Percentiles rank a stretch among this genome's conserved stretches.
Evolutionary conservation across 2,329 filamentous ascomycete species (phyloP).

Genomic region (Plenodomus tracheiphilus): DNA sequence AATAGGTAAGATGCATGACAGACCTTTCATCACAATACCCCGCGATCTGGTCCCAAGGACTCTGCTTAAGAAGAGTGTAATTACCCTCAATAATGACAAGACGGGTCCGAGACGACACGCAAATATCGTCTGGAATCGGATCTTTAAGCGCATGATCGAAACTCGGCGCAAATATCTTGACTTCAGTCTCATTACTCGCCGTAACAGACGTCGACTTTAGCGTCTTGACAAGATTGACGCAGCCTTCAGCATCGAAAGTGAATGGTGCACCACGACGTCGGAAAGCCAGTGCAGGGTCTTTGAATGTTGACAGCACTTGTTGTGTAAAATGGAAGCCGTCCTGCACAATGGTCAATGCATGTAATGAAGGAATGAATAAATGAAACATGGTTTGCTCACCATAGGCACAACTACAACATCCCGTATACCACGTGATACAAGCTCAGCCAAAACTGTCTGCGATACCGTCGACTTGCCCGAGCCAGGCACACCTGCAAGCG

Average conservation of each 20-base stretch:
- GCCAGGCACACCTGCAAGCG: conserved; percentile 32
- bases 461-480: conserved; percentile 34
- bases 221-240: conserved; percentile 18
- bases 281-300: conserved; percentile 24
- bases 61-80: conserved; percentile 28
- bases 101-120: conserved; percentile 24
- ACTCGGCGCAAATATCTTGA: conserved; percentile 20
- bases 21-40: conserved; percentile 22
- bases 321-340: conserved; percentile 33
- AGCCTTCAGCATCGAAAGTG: conserved; percentile 28
- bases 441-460: conserved; percentile 22
- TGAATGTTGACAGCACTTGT: conserved; percentile 18
- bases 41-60: conserved; percentile 22
- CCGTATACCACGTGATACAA: conserved; percentile 16
- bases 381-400: conserved; percentile 12
- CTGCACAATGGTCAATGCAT: conserved; percentile 5
- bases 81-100: conserved; percentile 32
- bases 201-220: conserved; percentile 23
- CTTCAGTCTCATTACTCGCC: conserved; percentile 13
- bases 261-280: conserved; percentile 30
- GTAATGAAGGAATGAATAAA: not conserved
- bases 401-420: conserved; percentile 30
- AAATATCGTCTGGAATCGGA: conserved; percentile 19
- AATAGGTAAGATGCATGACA: not conserved
- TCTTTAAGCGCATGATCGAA: conserved; percentile 33